phyloP scores from a whole-genome alignment of 208 protist genomes.

The Leishmania tropica region DNA sequence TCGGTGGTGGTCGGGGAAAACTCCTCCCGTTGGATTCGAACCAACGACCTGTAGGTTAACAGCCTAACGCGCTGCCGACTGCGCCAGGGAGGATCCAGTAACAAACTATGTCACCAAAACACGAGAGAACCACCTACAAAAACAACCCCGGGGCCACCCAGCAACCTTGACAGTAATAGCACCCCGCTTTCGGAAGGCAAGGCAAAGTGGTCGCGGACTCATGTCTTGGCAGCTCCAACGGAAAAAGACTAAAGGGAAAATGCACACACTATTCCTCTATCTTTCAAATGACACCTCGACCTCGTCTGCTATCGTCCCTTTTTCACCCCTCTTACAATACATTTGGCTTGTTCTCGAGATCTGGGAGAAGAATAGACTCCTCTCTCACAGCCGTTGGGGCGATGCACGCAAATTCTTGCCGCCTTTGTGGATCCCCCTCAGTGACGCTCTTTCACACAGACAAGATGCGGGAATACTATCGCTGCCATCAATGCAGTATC shows the following conservation, averaged over 20 bases:
- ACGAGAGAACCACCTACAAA: too few relatives aligned
- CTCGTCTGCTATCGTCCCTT: background rate
- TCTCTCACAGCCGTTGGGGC: background rate
- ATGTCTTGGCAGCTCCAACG: background rate
- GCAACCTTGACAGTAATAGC: background rate
- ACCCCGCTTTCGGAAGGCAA: background rate
- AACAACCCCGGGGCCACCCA: too few relatives aligned
- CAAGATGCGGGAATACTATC: constrained; percentile 38
- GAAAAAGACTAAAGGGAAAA: background rate
- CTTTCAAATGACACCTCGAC: background rate
- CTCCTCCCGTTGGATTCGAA: constrained; percentile 95
- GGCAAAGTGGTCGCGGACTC: background rate
- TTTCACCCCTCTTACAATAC: background rate
- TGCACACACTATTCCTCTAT: background rate
- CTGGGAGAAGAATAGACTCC: background rate
- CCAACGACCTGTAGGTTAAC: constrained; percentile 96
- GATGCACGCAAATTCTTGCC: constrained; percentile 10
- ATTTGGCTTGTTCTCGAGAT: background rate
- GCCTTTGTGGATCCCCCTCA: constrained; percentile 26
- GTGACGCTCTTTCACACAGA: constrained; percentile 30
- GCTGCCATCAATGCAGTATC: constrained; percentile 36
- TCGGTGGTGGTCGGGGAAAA: constrained; percentile 28
- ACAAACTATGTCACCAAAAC: too few relatives aligned
- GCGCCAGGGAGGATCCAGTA: constrained; percentile 94
- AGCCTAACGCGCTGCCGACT: constrained; percentile 96